A percentile compares a stretch with the other conserved stretches of the same genome.
Evolutionary conservation across 768 basidiomycete species (phyloP).

Genomic region (Amanita thiersii): DNA sequence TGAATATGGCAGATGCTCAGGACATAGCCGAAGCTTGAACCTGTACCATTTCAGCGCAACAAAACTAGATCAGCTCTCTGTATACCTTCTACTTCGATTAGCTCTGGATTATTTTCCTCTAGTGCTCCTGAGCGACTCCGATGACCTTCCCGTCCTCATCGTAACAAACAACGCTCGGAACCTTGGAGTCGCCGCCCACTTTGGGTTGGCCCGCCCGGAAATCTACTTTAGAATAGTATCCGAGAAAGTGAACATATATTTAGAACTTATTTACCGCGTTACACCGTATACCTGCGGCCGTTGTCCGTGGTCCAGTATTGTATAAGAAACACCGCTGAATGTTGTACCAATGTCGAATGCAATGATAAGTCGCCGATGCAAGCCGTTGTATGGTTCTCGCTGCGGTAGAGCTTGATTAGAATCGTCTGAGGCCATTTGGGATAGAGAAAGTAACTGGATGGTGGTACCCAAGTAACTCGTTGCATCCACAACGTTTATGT

Average conservation of each 20-base stretch:
- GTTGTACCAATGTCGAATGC: too few relatives aligned
- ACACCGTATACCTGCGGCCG: constrained; percentile 20
- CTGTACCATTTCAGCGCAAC: neutral
- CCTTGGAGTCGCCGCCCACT: constrained; percentile 28
- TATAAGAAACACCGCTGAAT: too few relatives aligned
- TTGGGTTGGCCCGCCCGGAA: constrained; percentile 23
- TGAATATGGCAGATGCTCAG: neutral
- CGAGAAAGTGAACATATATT: constrained; percentile 4
- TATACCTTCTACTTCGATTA: constrained; percentile 25
- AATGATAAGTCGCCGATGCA: too few relatives aligned
- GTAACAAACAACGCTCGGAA: constrained; percentile 36
- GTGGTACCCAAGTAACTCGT: too few relatives aligned
- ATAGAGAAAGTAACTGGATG: too few relatives aligned
- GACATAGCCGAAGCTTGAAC: neutral
- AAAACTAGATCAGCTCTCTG: too few relatives aligned
- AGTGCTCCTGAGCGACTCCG: constrained; percentile 30
- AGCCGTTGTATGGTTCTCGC: too few relatives aligned
- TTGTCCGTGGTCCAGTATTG: constrained; percentile 13
- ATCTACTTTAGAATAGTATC: too few relatives aligned
- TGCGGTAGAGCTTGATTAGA: too few relatives aligned
- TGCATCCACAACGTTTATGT: too few relatives aligned
- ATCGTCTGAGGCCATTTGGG: too few relatives aligned
- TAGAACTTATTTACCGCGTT: constrained; percentile 22
- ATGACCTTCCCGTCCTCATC: constrained; percentile 21
- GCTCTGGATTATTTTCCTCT: constrained; percentile 23